These are phyloP conservation scores for Magnaporthiopsis rhizophila DNA, from an alignment of 2,329 filamentous ascomycete species.

Conservation along the genomic window DNA sequence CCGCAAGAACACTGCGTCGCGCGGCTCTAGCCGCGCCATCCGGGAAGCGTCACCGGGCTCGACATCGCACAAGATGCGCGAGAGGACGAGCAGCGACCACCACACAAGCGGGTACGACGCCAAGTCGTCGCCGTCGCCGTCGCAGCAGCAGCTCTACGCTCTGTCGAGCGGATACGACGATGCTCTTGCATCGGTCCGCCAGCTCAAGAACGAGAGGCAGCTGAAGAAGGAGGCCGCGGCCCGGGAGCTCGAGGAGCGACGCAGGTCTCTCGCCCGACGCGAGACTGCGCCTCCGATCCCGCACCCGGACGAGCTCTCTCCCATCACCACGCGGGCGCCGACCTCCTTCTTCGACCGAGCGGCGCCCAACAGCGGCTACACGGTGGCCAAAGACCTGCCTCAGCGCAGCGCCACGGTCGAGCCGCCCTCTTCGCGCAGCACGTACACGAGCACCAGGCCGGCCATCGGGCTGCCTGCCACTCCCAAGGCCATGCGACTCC, in stretches of 20 bases:
- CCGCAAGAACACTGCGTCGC: slow-evolving; percentile 40
- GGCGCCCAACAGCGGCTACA: slow-evolving; percentile 33
- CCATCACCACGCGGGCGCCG: slow-evolving; percentile 22
- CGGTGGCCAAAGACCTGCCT: slow-evolving; percentile 35
- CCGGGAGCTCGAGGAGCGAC: slow-evolving; percentile 79
- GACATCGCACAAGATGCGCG: slow-evolving; percentile 13
- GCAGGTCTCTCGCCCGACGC: slow-evolving; percentile 72
- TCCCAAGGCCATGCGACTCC: slow-evolving; percentile 81
- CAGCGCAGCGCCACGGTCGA: slow-evolving; percentile 60
- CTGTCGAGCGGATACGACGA: slow-evolving; percentile 10
- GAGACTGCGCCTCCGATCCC: slow-evolving; percentile 75
- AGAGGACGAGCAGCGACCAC: slow-evolving; percentile 20
- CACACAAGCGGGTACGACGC: slow-evolving; percentile 19
- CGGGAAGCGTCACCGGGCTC: slow-evolving; percentile 19
- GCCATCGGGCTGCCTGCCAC: slow-evolving; percentile 80
- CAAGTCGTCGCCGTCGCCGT: slow-evolving; percentile 9
- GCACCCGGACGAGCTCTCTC: slow-evolving; percentile 54
- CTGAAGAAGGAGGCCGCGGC: slow-evolving; percentile 68
- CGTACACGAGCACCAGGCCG: slow-evolving; percentile 38
- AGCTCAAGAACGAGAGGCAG: slow-evolving; percentile 52
- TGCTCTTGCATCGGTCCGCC: slow-evolving; percentile 29
- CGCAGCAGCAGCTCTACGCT: not conserved
- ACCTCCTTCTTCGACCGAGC: slow-evolving; percentile 24
- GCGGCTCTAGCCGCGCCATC: slow-evolving; percentile 36
- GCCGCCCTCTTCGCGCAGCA: slow-evolving; percentile 40